Percentiles rank a stretch among this genome's conserved stretches.
phyloP scores from a whole-genome alignment of 805 yeast genomes.

The Lachancea sp. region DNA sequence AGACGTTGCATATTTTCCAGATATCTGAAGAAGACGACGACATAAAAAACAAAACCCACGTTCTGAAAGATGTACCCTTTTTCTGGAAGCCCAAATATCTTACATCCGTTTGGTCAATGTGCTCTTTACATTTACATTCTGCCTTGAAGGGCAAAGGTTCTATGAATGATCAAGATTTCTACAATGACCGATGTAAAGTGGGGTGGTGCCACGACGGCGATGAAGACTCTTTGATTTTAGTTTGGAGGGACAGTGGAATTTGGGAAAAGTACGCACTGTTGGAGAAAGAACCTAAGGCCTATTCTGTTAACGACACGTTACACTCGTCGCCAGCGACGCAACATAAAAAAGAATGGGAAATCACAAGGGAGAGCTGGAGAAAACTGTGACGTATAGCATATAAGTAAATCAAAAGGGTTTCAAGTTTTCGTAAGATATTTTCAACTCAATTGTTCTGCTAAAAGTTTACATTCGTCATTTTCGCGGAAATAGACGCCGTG shows the following conservation, averaged over 20 bases:
- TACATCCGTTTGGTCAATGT: constrained; percentile 82
- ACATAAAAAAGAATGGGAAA: constrained; percentile 42
- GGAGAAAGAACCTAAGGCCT: constrained; percentile 36
- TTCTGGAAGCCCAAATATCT: constrained; percentile 50
- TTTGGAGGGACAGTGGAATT: constrained; percentile 67
- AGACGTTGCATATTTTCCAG: constrained; percentile 80
- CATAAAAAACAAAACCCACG: constrained; percentile 51
- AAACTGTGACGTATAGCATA: constrained; percentile 32
- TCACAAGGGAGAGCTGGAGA: constrained; percentile 70
- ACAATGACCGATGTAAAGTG: constrained; percentile 27
- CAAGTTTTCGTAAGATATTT: background rate
- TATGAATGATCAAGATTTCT: constrained; percentile 17
- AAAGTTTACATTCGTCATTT: constrained; percentile 14
- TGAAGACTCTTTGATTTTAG: constrained; percentile 62
- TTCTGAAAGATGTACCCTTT: constrained; percentile 50
- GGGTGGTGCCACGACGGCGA: constrained; percentile 35
- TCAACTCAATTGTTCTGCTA: constrained; percentile 18
- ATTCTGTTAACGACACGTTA: constrained; percentile 19
- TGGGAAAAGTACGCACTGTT: constrained; percentile 84
- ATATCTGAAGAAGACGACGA: constrained; percentile 12
- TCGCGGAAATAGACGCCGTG: constrained; percentile 38
- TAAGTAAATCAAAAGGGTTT: too few species aligned
- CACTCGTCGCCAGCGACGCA: constrained; percentile 10
- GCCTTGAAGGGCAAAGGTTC: constrained; percentile 23
- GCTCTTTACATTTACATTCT: constrained; percentile 50